Evolutionary conservation across 2,329 filamentous ascomycete species (phyloP).

Genomic region (Tolypocladium nubicola): DNA sequence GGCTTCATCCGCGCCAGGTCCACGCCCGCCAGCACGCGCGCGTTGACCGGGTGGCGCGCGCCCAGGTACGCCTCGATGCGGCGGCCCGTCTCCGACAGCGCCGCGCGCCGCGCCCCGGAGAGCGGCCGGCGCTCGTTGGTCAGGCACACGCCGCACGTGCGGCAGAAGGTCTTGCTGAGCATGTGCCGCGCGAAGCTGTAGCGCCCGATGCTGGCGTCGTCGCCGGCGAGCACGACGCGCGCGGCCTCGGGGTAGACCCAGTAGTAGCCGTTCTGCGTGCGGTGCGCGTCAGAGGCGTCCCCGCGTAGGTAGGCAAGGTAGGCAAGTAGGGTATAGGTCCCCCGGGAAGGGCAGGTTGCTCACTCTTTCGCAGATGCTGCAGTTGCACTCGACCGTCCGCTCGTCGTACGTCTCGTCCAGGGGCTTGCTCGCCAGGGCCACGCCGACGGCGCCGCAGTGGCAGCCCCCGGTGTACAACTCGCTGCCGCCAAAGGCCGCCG

Average conservation of each 20-base stretch:
- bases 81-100: constrained; percentile 16
- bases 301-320: background rate
- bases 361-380: constrained; percentile 37
- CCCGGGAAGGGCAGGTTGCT: constrained; percentile 6
- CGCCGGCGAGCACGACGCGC: constrained; percentile 29
- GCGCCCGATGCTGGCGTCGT: constrained; percentile 23
- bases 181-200: constrained; percentile 25
- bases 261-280: constrained; percentile 28
- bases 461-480: constrained; percentile 38
- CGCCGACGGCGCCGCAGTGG: constrained; percentile 38
- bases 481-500: constrained; percentile 24
- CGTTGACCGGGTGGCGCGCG: constrained; percentile 22
- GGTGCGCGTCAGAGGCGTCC: background rate
- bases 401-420: constrained; percentile 26
- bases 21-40: constrained; percentile 26
- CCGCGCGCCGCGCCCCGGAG: constrained; percentile 24
- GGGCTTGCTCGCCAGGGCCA: constrained; percentile 31
- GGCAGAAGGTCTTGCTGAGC: constrained; percentile 35
- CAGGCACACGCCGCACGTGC: constrained; percentile 34
- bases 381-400: constrained; percentile 33
- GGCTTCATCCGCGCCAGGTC: constrained; percentile 17
- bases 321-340: too few relatives aligned
- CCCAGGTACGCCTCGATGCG: constrained; percentile 7
- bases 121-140: constrained; percentile 18
- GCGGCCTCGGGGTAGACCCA: constrained; percentile 33